Evolutionary conservation across 345 rosid genomes (phyloP), one percentile per base, ranked within the genome.

Genomic region (Syzygium grande): DNA sequence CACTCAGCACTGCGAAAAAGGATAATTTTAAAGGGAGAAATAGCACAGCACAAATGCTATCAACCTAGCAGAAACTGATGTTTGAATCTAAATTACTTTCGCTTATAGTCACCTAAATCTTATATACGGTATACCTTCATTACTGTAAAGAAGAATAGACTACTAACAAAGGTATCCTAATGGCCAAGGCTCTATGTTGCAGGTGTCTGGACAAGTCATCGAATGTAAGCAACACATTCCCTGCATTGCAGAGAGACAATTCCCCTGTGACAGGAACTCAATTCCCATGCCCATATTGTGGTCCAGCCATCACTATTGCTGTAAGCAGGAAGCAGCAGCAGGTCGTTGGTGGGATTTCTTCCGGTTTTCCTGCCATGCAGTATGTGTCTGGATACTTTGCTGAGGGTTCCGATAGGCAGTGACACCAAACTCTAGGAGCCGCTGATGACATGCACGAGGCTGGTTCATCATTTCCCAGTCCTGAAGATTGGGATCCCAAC

Each of bases 401-500:
- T 86, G 91, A 88, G 88, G 91, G 92, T 86, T 85, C 92, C 52
- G 89, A 56, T 88, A 87, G 92, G 90, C 91, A 92, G 77, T 61
- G 89, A 79, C 88, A 92, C 59, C 92, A 92, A 90, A 87, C 88
- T 86, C 87, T 88, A 30, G 96, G 92, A 89, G 90, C 87, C 15
- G 86, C 91, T 90, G 90, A 86, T 88, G 97, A 95, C 85, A 92
- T 90, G 88, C 88, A 89, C 27, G 98, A 95, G 84, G 85, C 92
- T 61, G 88, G 93, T 90, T 85, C 85, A 86, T 94, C 98, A 51
- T 87, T 95, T 87, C 99, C 98, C 86, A 95, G 93, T 93, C 99
- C 99, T 41, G 98, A 97, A 87, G 99, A 98, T 85, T 98, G 99
- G 99, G 99, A 98, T 93, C 99, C 98, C 55, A 94, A 94, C 92